Conservation (phyloP, 2,329 filamentous ascomycete species). For the Cytospora chrysosperma region DNA sequence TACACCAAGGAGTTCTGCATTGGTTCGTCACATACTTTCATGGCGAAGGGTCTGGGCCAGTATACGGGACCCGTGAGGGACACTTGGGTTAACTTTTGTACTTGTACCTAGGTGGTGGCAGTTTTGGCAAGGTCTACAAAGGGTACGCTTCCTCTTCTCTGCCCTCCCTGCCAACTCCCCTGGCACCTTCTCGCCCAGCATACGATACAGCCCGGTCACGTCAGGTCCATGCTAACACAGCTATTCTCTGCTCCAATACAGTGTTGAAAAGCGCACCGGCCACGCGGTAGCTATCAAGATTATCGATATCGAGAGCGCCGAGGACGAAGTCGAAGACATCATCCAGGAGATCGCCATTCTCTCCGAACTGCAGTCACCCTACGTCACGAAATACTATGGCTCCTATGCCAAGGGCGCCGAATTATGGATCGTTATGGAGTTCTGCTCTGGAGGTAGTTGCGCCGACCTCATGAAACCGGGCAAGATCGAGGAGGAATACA, state of each 20-base stretch:
- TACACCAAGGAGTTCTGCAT: conserved; percentile 94
- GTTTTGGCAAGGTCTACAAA: conserved; percentile 98
- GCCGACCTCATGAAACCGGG: conserved; percentile 95
- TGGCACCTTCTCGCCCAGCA: conserved; percentile 10
- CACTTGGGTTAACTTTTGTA: conserved; percentile 29
- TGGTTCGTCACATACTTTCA: conserved; percentile 50
- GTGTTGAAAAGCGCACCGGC: conserved; percentile 88
- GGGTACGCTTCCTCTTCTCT: conserved; percentile 57
- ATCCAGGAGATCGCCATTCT: conserved; percentile 98
- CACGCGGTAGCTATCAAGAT: conserved; percentile 97
- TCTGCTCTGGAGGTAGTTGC: conserved; percentile 94
- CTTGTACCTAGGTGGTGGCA: conserved; percentile 71
- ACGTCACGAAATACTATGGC: conserved; percentile 96
- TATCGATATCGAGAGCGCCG: conserved; percentile 97
- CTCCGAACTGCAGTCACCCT: conserved; percentile 91
- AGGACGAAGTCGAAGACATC: conserved; percentile 99
- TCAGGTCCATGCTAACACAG: conserved; percentile 19
- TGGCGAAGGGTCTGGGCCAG: background rate
- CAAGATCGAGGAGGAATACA: conserved; percentile 88
- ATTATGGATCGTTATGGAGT: conserved; percentile 99
- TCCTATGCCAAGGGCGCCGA: conserved; percentile 95
- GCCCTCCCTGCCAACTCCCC: background rate
- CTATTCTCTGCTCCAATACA: conserved; percentile 35
- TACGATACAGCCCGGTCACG: background rate
- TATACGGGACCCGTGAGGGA: conserved; percentile 5